Evolutionary conservation across 306 rosid species (phyloP).

Genomic region (Pterocarpus santalinus): DNA sequence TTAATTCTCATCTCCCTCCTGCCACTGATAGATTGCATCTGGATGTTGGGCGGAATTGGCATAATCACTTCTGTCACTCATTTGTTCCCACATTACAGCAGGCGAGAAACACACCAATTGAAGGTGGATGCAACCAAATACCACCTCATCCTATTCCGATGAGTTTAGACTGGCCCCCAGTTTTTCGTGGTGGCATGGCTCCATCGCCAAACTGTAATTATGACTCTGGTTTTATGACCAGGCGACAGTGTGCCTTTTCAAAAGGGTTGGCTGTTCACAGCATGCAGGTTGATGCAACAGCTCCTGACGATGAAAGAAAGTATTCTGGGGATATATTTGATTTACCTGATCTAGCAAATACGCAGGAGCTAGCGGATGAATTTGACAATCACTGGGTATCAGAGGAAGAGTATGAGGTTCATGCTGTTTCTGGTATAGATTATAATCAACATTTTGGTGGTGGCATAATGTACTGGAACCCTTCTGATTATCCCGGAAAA

Average conservation of each 20-base stretch:
- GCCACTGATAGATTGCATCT: conserved; percentile 95
- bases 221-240: conserved; percentile 78
- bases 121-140: conserved; percentile 76
- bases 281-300: conserved; percentile 62
- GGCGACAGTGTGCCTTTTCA: conserved; percentile 73
- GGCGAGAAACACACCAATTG: conserved; percentile 65
- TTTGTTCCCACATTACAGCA: conserved; percentile 78
- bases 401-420: conserved; percentile 93
- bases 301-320: conserved; percentile 69
- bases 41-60: conserved; percentile 96
- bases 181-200: conserved; percentile 75
- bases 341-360: conserved; percentile 66
- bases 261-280: conserved; percentile 69
- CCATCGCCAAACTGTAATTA: conserved; percentile 69
- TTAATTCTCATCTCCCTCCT: conserved; percentile 81
- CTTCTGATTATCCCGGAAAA: conserved; percentile 83
- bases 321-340: conserved; percentile 77
- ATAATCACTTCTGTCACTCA: conserved; percentile 85
- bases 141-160: conserved; percentile 71
- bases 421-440: conserved; percentile 86
- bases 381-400: conserved; percentile 89
- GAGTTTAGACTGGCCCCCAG: conserved; percentile 99
- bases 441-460: conserved; percentile 96
- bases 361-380: conserved; percentile 77
- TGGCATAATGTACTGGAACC: conserved; percentile 95